Evolutionary conservation across 1,284 basidiomycete genomes (phyloP), one percentile per base, ranked within the genome.

Genomic region (Chiua sp.): DNA sequence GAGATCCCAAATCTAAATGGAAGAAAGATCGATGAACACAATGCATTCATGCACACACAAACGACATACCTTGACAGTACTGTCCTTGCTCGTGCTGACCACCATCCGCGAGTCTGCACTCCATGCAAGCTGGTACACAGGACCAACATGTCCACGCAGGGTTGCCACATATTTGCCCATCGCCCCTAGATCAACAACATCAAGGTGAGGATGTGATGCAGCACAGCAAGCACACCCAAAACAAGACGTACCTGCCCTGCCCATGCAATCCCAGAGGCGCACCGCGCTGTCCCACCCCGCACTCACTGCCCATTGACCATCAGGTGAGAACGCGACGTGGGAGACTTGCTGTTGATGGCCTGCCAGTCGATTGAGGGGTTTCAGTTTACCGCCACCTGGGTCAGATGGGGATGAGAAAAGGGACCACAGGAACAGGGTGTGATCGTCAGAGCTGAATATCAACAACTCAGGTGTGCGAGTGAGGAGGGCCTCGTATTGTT

Each of bases 291-390:
- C n/a, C 81, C 93, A 98, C 20, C 92, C 92, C 4, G 94, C 96
- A 56, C 90, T 93, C 15, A 96, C 97, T 30, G 94, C 91, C 84
- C 90, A 92, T 37, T 93, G 82, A 2, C 96, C 96, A 75, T 99
- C 96, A 0, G 98, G 96, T 37, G 93, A 96, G 77, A 99, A 99
- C 1, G 88, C 90, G 55, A 98, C 97, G 72, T 99, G 97, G 56
- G 94, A 92, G 51, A 98, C 90, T 73, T 98, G 96, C 56, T 95
- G 90, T 73, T 98, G 96, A 76, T 99, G 97, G 1, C 97, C 97
- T 1, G 94, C 97, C 16, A 99, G 79, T 22, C 96, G 85, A 4
- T 93, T 87, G 16, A 97, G 65, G 2, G 96, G 94, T 72, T 98
- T 98, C 65, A 90, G 90, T 74, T 87, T 87, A 18, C 82, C 79